A percentile compares a stretch with the other conserved stretches of the same genome.
Evolutionary conservation across 371 early-diverging fungal genomes (phyloP).

Genomic region (Syncephalastrum sp.): DNA sequence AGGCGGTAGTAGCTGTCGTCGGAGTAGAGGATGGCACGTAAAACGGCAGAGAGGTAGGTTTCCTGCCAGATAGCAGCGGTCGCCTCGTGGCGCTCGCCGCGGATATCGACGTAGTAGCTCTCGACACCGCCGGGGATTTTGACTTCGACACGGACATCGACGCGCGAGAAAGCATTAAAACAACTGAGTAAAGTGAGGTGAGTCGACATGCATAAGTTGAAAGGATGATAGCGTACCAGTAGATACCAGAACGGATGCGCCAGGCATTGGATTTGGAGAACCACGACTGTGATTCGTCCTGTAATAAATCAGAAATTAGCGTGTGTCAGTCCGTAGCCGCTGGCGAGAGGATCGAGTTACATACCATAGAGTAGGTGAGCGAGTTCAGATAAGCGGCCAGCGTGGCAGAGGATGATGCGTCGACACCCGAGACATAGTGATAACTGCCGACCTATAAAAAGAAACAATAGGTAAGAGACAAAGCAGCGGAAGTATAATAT

Average conservation of each 20-base stretch:
- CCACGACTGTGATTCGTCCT: constrained; percentile 73
- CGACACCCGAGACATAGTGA: constrained; percentile 90
- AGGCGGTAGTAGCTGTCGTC: constrained; percentile 83
- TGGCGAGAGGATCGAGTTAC: not conserved
- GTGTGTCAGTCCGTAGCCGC: not conserved
- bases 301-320: constrained; percentile 5
- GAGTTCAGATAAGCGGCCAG: constrained; percentile 95
- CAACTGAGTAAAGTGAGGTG: constrained; percentile 54
- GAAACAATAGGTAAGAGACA: not conserved
- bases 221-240: constrained; percentile 47
- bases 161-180: constrained; percentile 94
- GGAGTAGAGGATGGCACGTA: constrained; percentile 88
- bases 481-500: not conserved
- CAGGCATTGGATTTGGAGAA: constrained; percentile 66
- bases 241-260: constrained; percentile 71
- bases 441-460: constrained; percentile 56
- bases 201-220: not conserved
- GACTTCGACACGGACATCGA: constrained; percentile 97
- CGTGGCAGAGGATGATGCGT: constrained; percentile 93
- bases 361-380: constrained; percentile 87
- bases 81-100: constrained; percentile 73
- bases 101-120: constrained; percentile 81
- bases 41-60: constrained; percentile 80
- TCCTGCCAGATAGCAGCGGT: constrained; percentile 91
- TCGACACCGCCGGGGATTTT: constrained; percentile 97